Evolutionary conservation across 2,329 filamentous ascomycete species (phyloP).

Genomic region (Claviceps spartinae): DNA sequence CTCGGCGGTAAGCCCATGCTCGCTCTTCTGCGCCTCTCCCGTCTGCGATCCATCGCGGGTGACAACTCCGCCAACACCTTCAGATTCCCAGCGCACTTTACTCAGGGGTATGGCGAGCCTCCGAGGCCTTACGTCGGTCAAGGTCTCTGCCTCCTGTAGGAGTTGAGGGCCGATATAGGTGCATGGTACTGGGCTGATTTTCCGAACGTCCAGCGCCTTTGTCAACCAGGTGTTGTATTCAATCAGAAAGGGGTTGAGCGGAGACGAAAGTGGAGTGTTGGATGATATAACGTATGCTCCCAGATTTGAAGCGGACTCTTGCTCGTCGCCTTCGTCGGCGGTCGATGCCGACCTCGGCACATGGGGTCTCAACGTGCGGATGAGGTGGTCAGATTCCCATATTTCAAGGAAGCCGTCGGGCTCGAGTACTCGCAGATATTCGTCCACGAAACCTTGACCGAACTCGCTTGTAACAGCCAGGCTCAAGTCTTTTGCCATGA

Average conservation of each 20-base stretch:
- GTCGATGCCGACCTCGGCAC: constrained; percentile 36
- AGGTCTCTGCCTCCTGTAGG: constrained; percentile 61
- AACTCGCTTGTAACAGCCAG: constrained; percentile 48
- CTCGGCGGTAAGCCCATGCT: constrained; percentile 44
- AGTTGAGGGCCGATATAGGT: constrained; percentile 63
- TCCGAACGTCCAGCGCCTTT: constrained; percentile 58
- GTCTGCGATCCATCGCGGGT: constrained; percentile 49
- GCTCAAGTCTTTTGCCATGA: constrained; percentile 77
- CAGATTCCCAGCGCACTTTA: constrained; percentile 76
- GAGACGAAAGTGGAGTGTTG: constrained; percentile 68
- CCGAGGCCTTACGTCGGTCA: constrained; percentile 57
- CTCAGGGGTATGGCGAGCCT: constrained; percentile 78
- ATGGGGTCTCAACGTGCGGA: constrained; percentile 73
- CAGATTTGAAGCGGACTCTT: constrained; percentile 52
- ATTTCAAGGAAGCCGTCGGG: constrained; percentile 72
- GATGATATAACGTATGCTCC: constrained; percentile 73
- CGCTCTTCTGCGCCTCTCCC: constrained; percentile 31
- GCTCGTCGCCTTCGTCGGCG: constrained; percentile 33
- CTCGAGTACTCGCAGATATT: constrained; percentile 62
- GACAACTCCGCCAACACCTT: constrained; percentile 50
- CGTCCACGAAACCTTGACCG: constrained; percentile 46
- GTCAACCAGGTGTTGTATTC: constrained; percentile 77
- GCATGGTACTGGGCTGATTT: constrained; percentile 63
- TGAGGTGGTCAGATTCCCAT: constrained; percentile 78
- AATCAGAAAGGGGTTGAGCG: constrained; percentile 67